Base-by-base conservation (phyloP, 2,329 filamentous ascomycete genomes). In the Ophiosphaerella herpotricha region DNA sequence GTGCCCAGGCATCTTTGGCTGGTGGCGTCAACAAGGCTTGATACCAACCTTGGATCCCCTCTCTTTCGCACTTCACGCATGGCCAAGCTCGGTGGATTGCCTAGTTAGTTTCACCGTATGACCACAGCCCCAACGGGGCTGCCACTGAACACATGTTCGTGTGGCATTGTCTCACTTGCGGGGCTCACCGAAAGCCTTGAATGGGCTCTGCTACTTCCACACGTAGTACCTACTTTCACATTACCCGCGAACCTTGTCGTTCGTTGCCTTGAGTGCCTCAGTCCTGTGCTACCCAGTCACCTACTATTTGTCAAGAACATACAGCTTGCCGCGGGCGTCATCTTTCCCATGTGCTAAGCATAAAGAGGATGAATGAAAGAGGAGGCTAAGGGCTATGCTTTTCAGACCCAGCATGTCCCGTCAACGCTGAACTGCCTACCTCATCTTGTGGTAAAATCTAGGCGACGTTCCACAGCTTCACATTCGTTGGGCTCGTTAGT, bases 301-400 rank as follows among this genome's bases (percentile, higher is more conserved):
- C 40, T 46, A 24, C 36, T 50, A 64, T 68, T 65, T 66, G 65
- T 61, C 62, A 65, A 39, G 52, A 34, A 48, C 32, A 39, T 49
- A 48, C 54, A 50, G 26, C 46, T 47, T 33, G 29, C 44, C 32
- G 39, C 41, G 52, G 38, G 46, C 48, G 39, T 39, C 35, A 29
- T 34, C 46, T 41, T 38, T 38, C 52, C 32, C 39, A 43, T 16
- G 5, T 13, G 32, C 26, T n/a, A 11, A 40, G 57, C 55, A 64
- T 64, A 46, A 61, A 51, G 14, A 45, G 45, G 18, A 44, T 18
- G 33, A 52, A 31, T 46, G 35, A 38, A 50, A 54, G 31, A 39
- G 21, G 54, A 41, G 24, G 44, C 44, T 52, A 18, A 14, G 46
- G 16, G 39, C 46, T 43, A 49, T 52, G 51, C 48, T 57, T 58